A percentile compares a stretch with the other conserved stretches of the same genome.
phyloP scores from a whole-genome alignment of 345 rosid species.

The Salix caprea region DNA sequence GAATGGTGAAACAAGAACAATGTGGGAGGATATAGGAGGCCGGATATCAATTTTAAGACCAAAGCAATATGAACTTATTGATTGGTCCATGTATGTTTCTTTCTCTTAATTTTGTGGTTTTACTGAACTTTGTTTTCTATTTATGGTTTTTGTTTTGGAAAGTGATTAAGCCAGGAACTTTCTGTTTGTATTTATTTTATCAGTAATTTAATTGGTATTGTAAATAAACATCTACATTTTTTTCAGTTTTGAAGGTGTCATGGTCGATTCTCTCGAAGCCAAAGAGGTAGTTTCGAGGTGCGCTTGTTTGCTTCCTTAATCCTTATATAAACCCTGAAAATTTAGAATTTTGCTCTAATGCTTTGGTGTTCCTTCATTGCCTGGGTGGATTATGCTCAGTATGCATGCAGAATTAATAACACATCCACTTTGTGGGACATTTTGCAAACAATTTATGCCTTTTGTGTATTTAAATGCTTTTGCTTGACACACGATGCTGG shows the following conservation, averaged over 20 bases:
- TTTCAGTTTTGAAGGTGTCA: conserved; percentile 81
- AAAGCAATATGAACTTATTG: conserved; percentile 49
- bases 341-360: conserved; percentile 10
- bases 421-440: not conserved
- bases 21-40: conserved; percentile 64
- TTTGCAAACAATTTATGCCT: not conserved
- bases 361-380: not conserved
- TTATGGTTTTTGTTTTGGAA: conserved; percentile 1
- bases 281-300: conserved; percentile 81
- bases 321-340: not conserved
- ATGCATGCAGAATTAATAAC: not conserved
- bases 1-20: conserved; percentile 48
- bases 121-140: not conserved
- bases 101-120: conserved; percentile 4
- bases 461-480: not conserved
- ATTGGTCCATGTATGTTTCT: conserved; percentile 79
- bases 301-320: conserved; percentile 13
- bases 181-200: conserved; percentile 1
- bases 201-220: conserved; percentile 18
- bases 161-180: not conserved
- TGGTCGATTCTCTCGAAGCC: conserved; percentile 81
- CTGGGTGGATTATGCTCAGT: not conserved
- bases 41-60: conserved; percentile 46
- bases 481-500: not conserved
- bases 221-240: conserved; percentile 25